These are phyloP conservation scores for Amauroascus niger DNA, from an alignment of 2,329 filamentous ascomycete genomes.

Conservation along the genomic window DNA sequence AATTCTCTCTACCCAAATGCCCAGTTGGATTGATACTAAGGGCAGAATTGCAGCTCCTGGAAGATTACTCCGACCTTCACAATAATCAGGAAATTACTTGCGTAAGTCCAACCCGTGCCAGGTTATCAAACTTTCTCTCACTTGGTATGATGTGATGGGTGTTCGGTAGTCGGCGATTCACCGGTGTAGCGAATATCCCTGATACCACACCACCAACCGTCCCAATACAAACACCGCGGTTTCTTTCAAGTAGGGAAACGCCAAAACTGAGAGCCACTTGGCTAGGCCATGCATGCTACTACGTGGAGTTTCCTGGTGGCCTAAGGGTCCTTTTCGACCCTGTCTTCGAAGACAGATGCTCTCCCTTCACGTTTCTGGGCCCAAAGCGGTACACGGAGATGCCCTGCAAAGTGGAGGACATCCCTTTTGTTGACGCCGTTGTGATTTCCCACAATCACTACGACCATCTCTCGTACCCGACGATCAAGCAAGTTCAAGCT, in stretches of 20 bases:
- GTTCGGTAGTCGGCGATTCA: constrained; percentile 35
- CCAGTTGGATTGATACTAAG: background rate
- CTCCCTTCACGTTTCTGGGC: constrained; percentile 59
- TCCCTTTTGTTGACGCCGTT: constrained; percentile 52
- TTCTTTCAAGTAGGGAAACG: constrained; percentile 52
- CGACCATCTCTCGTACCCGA: constrained; percentile 75
- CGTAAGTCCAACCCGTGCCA: background rate
- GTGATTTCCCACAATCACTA: constrained; percentile 88
- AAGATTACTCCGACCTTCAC: constrained; percentile 8
- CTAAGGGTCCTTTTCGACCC: constrained; percentile 87
- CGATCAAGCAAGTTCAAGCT: constrained; percentile 59
- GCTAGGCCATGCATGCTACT: constrained; percentile 92
- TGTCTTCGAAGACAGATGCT: constrained; percentile 81
- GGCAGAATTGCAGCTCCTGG: constrained; percentile 20
- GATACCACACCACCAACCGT: constrained; percentile 58
- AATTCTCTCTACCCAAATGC: background rate
- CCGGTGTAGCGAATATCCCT: constrained; percentile 46
- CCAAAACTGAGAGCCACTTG: constrained; percentile 70
- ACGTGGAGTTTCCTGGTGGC: constrained; percentile 77
- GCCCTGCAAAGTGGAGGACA: constrained; percentile 66
- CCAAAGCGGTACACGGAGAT: constrained; percentile 69
- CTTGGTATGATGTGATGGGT: background rate
- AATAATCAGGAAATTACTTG: constrained; percentile 11
- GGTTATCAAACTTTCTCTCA: background rate
- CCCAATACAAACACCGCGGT: constrained; percentile 55